Conservation (phyloP, 2,329 filamentous ascomycete species). For the Lecanicillium sp. region DNA sequence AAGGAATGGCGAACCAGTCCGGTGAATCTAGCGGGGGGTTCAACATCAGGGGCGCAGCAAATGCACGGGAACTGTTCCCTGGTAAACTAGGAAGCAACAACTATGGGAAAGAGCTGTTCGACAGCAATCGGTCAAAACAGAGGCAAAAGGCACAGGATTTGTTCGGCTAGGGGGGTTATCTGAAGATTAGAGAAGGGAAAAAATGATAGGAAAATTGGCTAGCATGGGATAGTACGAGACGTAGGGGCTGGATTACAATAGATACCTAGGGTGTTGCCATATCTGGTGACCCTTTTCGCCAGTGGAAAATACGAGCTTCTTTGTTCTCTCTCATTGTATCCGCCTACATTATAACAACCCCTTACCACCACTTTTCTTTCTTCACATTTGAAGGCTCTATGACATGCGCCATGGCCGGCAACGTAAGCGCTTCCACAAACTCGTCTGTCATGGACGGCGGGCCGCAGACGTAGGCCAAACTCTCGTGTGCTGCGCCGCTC, state of each 20-base stretch:
- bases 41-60: slow-evolving; percentile 57
- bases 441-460: slow-evolving; percentile 62
- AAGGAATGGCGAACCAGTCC: slow-evolving; percentile 44
- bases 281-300: not conserved
- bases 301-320: no score
- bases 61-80: slow-evolving; percentile 63
- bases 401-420: slow-evolving; percentile 20
- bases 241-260: no score
- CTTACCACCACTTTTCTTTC: slow-evolving; percentile 58
- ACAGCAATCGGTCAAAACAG: slow-evolving; percentile 44
- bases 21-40: slow-evolving; percentile 42
- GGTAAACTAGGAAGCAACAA: slow-evolving; percentile 44
- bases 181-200: not conserved
- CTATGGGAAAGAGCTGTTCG: slow-evolving; percentile 59
- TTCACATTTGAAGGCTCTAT: slow-evolving; percentile 41
- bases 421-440: slow-evolving; percentile 42
- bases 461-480: slow-evolving; percentile 61
- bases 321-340: not conserved
- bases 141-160: slow-evolving; percentile 66
- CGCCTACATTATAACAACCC: not conserved
- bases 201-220: not conserved
- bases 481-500: slow-evolving; percentile 21
- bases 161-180: slow-evolving; percentile 33
- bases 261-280: no score
- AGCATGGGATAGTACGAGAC: no score